Evolutionary conservation across 2,329 filamentous ascomycete species (phyloP), one percentile per base, ranked within the genome.

Genomic region (Ophiostoma fasciatum): DNA sequence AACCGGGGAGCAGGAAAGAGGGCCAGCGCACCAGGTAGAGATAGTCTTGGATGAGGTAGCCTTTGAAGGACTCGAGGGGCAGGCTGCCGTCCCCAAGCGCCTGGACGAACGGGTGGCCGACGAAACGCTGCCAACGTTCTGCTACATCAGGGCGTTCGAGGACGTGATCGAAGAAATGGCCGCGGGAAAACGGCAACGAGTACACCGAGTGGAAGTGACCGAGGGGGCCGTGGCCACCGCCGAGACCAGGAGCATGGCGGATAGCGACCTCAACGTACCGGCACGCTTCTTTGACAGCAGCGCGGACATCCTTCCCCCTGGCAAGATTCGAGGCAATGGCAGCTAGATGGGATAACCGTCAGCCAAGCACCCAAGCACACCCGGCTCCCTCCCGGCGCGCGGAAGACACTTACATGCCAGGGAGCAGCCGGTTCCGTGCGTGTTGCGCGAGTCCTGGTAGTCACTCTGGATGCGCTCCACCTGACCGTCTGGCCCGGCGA

Each of bases 361-460:
- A n/a, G n/a, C n/a, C n/a, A n/a, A n/a, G n/a, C n/a, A n/a, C n/a
- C n/a, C n/a, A n/a, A n/a, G n/a, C n/a, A n/a, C n/a, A n/a, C n/a
- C n/a, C n/a, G n/a, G n/a, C n/a, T n/a, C n/a, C n/a, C n/a, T n/a
- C n/a, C n/a, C n/a, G n/a, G n/a, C n/a, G n/a, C n/a, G n/a, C n/a
- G n/a, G n/a, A n/a, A n/a, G n/a, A n/a, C 7, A 33, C 75, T 61
- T 56, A 82, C 78, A 94, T 28, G 90, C 90, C 41, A 96, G 67
- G 9, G 85, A 92, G 52, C 90, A 98, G 4, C 90, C 90, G 0
- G 90, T 96, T 1, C 90, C 90, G 50, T 98, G 90, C 0, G 88
- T 96, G 51, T 88, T 88, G 41, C 65, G 78, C 8, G 79, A 84
- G 9, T 65, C 58, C 43, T 83, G 65, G 51, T 80, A 94, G 5